Percentiles rank a stretch among this genome's conserved stretches.
These are phyloP conservation scores for Gracilariopsis chorda DNA, from an alignment of 23 red algal species.

Conservation along the genomic window DNA sequence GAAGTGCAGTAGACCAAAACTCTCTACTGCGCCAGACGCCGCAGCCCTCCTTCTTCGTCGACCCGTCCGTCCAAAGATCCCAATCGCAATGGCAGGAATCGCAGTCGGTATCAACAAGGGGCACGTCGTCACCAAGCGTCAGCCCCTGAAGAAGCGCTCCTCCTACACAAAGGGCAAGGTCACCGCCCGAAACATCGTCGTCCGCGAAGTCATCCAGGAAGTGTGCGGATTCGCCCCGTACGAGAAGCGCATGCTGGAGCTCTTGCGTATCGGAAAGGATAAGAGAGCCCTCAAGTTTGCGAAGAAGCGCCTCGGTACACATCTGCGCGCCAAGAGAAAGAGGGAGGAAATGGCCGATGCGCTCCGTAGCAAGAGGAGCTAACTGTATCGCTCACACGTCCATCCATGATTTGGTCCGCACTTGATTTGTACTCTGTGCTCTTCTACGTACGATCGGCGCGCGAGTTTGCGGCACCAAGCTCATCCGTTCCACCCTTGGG, in stretches of 20 bases:
- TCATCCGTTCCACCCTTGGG: no score
- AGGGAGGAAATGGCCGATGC: conserved; percentile 86
- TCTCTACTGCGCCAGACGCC: no score
- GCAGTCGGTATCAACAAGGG: conserved; percentile 90
- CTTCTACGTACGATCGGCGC: no score
- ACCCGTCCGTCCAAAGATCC: background rate
- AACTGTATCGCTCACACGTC: background rate
- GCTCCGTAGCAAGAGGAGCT: conserved; percentile 71
- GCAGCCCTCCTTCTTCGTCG: no score
- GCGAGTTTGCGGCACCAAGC: no score
- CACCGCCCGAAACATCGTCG: conserved; percentile 52
- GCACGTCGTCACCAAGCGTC: conserved; percentile 94
- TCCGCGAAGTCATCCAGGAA: conserved; percentile 81
- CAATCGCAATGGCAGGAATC: conserved; percentile 66
- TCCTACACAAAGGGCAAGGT: conserved; percentile 62
- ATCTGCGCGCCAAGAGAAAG: conserved; percentile 97
- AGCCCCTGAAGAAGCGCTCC: conserved; percentile 50
- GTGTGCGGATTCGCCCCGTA: conserved; percentile 97
- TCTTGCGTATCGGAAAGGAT: conserved; percentile 97
- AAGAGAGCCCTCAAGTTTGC: conserved; percentile 98
- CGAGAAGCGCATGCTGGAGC: conserved; percentile 94
- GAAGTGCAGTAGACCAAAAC: no score
- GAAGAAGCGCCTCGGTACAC: conserved; percentile 95
- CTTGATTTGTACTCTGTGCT: no score
- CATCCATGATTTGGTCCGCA: no score